Evolutionary conservation across 805 yeast genomes (phyloP).

Genomic region (Yamadazyma sp.): DNA sequence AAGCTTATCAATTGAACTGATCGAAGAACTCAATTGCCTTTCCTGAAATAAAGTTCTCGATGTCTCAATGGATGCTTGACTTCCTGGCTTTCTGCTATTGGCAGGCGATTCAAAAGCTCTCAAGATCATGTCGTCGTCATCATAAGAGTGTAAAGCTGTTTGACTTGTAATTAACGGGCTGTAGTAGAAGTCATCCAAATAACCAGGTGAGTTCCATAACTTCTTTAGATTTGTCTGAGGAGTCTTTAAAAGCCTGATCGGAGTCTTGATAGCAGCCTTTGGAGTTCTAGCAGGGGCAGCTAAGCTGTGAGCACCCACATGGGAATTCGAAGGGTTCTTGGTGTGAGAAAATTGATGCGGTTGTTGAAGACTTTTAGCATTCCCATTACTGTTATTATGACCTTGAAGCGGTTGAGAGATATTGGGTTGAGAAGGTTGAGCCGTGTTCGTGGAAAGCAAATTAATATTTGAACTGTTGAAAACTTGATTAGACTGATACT

Average conservation of each 20-base stretch:
- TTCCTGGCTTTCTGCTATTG: constrained; percentile 8
- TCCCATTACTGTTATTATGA: not conserved
- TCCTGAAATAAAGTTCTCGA: constrained; percentile 9
- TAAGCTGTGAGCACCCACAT: not conserved
- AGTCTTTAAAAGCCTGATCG: constrained; percentile 36
- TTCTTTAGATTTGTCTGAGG: constrained; percentile 47
- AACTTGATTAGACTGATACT: constrained; percentile 10
- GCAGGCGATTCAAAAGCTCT: constrained; percentile 35
- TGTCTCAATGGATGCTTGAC: constrained; percentile 3
- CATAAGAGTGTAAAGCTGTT: constrained; percentile 36
- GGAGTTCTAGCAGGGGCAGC: constrained; percentile 28
- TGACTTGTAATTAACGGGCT: constrained; percentile 32
- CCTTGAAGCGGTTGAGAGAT: not conserved
- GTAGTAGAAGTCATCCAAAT: constrained; percentile 64
- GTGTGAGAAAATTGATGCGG: constrained; percentile 11
- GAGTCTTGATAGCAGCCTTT: constrained; percentile 33
- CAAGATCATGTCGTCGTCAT: constrained; percentile 47
- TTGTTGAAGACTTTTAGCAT: not conserved
- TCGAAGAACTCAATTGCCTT: constrained; percentile 9
- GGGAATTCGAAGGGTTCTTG: constrained; percentile 10
- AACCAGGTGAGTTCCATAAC: constrained; percentile 66
- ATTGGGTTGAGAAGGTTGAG: constrained; percentile 5
- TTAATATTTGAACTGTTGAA: constrained; percentile 5
- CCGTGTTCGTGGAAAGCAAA: constrained; percentile 4
- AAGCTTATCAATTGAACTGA: constrained; percentile 5